These are phyloP conservation scores for Yarrowia porcina DNA, from an alignment of 805 yeast genomes.

Conservation along the genomic window DNA sequence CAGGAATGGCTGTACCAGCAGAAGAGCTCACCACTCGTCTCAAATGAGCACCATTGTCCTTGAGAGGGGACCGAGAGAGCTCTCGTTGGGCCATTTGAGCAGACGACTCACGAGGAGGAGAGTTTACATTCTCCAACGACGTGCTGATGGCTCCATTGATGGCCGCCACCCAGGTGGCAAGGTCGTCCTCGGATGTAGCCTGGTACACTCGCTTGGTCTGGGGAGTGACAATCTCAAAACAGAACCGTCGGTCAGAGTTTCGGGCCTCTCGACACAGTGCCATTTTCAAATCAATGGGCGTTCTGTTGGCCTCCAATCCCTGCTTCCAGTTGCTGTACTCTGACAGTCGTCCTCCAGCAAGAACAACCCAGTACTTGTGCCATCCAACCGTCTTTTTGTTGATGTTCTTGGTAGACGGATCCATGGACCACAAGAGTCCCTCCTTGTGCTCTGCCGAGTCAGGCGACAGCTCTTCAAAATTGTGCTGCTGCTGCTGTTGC, in stretches of 20 bases:
- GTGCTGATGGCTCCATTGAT: conserved; percentile 52
- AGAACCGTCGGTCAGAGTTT: conserved; percentile 46
- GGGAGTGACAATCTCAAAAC: conserved; percentile 76
- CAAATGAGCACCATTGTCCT: not conserved
- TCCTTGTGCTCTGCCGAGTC: conserved; percentile 37
- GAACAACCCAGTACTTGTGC: conserved; percentile 87
- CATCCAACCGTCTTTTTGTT: conserved; percentile 47
- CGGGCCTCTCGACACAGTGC: conserved; percentile 54
- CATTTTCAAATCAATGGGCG: conserved; percentile 67
- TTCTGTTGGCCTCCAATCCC: conserved; percentile 57
- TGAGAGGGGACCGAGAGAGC: conserved; percentile 7
- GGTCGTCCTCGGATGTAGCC: conserved; percentile 64
- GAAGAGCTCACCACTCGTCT: conserved; percentile 5
- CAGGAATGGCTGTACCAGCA: not conserved
- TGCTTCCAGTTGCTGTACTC: conserved; percentile 81
- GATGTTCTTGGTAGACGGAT: conserved; percentile 38
- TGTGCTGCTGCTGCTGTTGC: not conserved
- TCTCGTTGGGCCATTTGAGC: conserved; percentile 1
- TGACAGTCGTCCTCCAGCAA: conserved; percentile 61
- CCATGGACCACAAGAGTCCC: conserved; percentile 46
- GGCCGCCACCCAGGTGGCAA: conserved; percentile 64
- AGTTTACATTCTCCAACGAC: conserved; percentile 41
- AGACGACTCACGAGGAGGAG: conserved; percentile 18
- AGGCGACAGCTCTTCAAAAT: conserved; percentile 12
- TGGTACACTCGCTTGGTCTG: conserved; percentile 70